Percentiles rank a stretch among this genome's conserved stretches.
These are phyloP conservation scores for Rhodotorula toruloides DNA, from an alignment of 768 basidiomycete genomes.

Conservation along the genomic window DNA sequence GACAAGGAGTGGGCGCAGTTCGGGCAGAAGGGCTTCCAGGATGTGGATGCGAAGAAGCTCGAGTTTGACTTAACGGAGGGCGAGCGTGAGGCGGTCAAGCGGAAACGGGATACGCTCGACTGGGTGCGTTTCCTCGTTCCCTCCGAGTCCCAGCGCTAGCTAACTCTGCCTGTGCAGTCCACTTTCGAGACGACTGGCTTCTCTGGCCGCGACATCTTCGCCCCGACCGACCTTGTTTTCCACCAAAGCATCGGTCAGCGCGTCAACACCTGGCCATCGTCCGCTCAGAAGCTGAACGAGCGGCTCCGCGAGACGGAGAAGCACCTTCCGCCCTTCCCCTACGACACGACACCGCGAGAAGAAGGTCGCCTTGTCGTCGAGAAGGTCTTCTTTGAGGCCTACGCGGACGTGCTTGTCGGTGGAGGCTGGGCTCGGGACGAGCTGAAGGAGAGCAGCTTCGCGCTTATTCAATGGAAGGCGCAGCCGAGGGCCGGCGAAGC, in stretches of 20 bases:
- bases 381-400: conserved; percentile 78
- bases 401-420: conserved; percentile 47
- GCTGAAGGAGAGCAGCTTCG: conserved; percentile 42
- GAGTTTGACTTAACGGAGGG: conserved; percentile 90
- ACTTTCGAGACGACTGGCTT: conserved; percentile 40
- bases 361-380: conserved; percentile 53
- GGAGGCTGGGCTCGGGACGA: conserved; percentile 42
- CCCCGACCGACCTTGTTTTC: conserved; percentile 59
- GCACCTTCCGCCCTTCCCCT: conserved; percentile 72
- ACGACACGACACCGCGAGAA: conserved; percentile 86
- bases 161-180: not conserved
- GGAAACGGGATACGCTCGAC: conserved; percentile 37
- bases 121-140: conserved; percentile 29
- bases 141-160: not conserved
- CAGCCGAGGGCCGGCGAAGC: conserved; percentile 50
- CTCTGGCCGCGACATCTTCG: conserved; percentile 38
- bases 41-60: conserved; percentile 61
- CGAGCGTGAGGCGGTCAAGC: conserved; percentile 61
- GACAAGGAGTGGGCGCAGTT: conserved; percentile 72
- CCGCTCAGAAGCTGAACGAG: conserved; percentile 6
- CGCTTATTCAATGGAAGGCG: conserved; percentile 80
- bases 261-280: conserved; percentile 56
- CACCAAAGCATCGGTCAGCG: conserved; percentile 55
- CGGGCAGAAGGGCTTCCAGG: conserved; percentile 57
- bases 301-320: conserved; percentile 32